These are phyloP conservation scores for Aegilops bicornis DNA, from an alignment of 176 grass and related monocot species.

Conservation along the genomic window DNA sequence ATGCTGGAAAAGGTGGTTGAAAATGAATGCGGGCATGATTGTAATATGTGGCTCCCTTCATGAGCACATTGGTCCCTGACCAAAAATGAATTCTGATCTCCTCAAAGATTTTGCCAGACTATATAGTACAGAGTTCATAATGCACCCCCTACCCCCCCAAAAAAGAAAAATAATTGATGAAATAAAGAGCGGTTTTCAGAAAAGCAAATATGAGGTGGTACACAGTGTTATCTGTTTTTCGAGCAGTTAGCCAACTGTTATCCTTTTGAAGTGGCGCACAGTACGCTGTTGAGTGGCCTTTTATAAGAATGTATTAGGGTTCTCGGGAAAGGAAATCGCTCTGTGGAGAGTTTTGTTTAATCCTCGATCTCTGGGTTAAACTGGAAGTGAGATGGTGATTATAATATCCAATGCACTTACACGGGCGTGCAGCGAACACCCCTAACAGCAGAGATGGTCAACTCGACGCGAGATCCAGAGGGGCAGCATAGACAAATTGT, in stretches of 20 bases:
- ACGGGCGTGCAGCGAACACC: slow-evolving; percentile 29
- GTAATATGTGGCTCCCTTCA: slow-evolving; percentile 24
- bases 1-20: slow-evolving; percentile 47
- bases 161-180: too few relatives aligned
- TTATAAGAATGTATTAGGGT: slow-evolving; percentile 16
- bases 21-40: slow-evolving; percentile 51
- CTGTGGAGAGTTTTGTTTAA: slow-evolving; percentile 27
- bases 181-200: not conserved
- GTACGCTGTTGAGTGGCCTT: too few relatives aligned
- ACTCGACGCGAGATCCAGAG: slow-evolving; percentile 23
- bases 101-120: slow-evolving; percentile 36
- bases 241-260: too few relatives aligned
- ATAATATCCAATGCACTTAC: slow-evolving; percentile 19
- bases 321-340: slow-evolving; percentile 24
- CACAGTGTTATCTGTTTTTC: too few relatives aligned
- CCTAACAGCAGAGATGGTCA: slow-evolving; percentile 28
- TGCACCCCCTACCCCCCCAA: too few relatives aligned
- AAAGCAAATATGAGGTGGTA: not conserved
- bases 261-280: too few relatives aligned
- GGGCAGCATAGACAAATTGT: not conserved
- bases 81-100: slow-evolving; percentile 40
- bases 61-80: slow-evolving; percentile 49
- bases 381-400: slow-evolving; percentile 6
- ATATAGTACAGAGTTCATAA: slow-evolving; percentile 25
- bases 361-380: slow-evolving; percentile 12